These are phyloP conservation scores for Nadsonia commutata DNA, from an alignment of 1,139 yeast species.

Conservation along the genomic window DNA sequence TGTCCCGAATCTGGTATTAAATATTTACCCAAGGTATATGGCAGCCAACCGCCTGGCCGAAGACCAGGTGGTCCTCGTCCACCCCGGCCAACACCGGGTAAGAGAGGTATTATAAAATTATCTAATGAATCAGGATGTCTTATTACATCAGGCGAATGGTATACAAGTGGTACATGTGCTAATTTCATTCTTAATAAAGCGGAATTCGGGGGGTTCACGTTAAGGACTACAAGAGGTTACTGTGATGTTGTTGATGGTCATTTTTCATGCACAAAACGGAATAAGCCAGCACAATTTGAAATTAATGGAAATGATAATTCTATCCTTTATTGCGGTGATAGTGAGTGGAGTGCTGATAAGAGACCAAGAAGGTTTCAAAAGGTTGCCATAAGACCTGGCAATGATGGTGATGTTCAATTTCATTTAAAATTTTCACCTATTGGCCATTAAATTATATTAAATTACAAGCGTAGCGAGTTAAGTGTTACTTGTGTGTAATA, in stretches of 20 bases:
- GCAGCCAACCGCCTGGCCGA: slow-evolving; percentile 8
- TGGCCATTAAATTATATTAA: background rate
- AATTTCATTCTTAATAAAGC: slow-evolving; percentile 42
- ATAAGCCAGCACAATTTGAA: slow-evolving; percentile 20
- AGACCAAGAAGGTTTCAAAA: slow-evolving; percentile 39
- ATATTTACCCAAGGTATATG: slow-evolving; percentile 55
- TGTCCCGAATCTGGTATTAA: slow-evolving; percentile 52
- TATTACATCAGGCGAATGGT: slow-evolving; percentile 78
- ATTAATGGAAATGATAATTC: slow-evolving; percentile 13
- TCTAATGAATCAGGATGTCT: slow-evolving; percentile 56
- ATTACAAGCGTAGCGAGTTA: too few species aligned
- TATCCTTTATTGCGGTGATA: slow-evolving; percentile 50
- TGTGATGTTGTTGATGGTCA: slow-evolving; percentile 40
- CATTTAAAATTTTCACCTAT: background rate
- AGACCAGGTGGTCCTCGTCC: slow-evolving; percentile 21
- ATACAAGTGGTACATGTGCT: slow-evolving; percentile 75
- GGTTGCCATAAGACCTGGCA: slow-evolving; percentile 37
- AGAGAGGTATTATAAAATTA: slow-evolving; percentile 36
- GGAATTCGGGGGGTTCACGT: slow-evolving; percentile 56
- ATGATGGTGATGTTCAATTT: slow-evolving; percentile 20
- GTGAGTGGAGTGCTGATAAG: slow-evolving; percentile 47
- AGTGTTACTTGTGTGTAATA: background rate
- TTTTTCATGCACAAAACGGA: slow-evolving; percentile 22
- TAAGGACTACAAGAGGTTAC: slow-evolving; percentile 55
- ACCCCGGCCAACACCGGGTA: slow-evolving; percentile 21